Evolutionary conservation across 345 rosid species (phyloP), one percentile per base, ranked within the genome.

Genomic region (Linum trigynum): DNA sequence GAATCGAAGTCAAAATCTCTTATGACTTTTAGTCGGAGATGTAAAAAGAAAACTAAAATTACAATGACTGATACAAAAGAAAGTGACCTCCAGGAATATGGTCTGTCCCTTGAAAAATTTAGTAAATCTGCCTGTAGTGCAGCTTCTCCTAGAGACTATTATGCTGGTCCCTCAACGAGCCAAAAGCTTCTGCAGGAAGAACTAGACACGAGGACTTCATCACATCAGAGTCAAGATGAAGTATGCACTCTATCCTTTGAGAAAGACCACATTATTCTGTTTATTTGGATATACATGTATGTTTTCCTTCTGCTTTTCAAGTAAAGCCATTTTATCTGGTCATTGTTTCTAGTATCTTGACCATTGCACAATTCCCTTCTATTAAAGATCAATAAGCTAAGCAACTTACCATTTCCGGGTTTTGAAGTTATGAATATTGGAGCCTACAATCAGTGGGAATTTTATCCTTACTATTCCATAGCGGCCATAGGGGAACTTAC

Each of bases 11-110:
- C 36, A 43, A 32, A 56, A 16, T 55, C 64, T 62, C 67, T 78
- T 55, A 77, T 75, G 37, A 81, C 84, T 63, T 81, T 75, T 55
- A 71, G 67, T 70, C 75, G 84, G 59, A 73, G 78, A 64, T 58
- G 35, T 62, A 81, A 69, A 68, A 78, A 73, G 61, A 81, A 67
- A 65, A 65, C 62, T 39, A 56, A 55, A n/a, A 37, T 14, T 51
- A 71, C 56, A 38, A 59, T 51, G 64, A 39, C 55, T 69, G 69
- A 71, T 57, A 40, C 45, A 16, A 43, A n/a, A 40, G 67, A 53
- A 23, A 62, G 61, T 55, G 15, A 65, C 39, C 32, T 15, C 39
- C 8, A 64, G 4, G 38, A 32, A 10, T 23, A 39, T 59, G 39
- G 59, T 61, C 40, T 71, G 4, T 38, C 17, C 16, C 48, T 42